Evolutionary conservation across 164 flowering plant species (phyloP).

Genomic region (Annona squamosa): DNA sequence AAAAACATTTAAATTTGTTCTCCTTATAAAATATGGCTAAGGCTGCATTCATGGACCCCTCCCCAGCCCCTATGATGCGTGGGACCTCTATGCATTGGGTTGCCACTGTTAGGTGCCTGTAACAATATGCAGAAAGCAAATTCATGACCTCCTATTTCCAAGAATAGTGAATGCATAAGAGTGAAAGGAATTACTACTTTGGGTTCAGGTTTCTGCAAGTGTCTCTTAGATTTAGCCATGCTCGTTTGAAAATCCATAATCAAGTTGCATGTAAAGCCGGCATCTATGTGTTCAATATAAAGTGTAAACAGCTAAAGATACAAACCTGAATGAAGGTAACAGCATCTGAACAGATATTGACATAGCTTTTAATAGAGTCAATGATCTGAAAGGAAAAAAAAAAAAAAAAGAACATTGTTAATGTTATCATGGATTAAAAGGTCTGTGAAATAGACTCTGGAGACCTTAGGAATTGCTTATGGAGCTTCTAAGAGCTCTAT

Average conservation of each 20-base stretch:
- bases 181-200: not conserved
- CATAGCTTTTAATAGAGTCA: not conserved
- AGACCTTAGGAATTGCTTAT: not conserved
- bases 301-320: not conserved
- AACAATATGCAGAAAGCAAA: not conserved
- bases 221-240: not conserved
- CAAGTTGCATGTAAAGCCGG: not conserved
- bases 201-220: not conserved
- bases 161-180: not conserved
- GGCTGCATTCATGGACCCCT: no score
- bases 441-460: not conserved
- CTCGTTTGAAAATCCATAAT: not conserved
- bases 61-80: no score
- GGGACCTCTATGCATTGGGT: no score
- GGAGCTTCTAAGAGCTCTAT: not conserved
- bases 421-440: not conserved
- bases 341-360: not conserved
- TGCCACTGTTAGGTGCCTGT: no score
- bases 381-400: not conserved
- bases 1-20: no score
- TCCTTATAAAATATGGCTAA: no score
- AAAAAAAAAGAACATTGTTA: no score
- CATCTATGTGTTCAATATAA: not conserved
- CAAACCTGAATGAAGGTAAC: constrained; percentile 2
- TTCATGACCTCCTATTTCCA: not conserved